phyloP scores from a whole-genome alignment of 495 filamentous ascomycete species.

The Penicillium lagena region DNA sequence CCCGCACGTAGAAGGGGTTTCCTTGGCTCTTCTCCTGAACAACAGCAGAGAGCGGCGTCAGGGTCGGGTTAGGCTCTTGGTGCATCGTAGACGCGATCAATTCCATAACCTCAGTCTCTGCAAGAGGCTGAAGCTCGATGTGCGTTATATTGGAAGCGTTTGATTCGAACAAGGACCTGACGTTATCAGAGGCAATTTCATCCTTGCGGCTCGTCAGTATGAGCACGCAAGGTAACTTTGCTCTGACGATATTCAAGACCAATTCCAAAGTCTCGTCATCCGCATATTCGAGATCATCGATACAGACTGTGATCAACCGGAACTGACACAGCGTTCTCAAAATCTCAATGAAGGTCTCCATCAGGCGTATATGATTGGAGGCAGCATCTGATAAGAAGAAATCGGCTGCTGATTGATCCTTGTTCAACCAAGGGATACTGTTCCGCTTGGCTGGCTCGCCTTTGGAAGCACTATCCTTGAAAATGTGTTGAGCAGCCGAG shows the following conservation, averaged over 20 bases:
- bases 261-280: constrained; percentile 81
- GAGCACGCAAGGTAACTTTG: constrained; percentile 70
- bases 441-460: constrained; percentile 29
- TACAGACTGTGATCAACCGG: constrained; percentile 73
- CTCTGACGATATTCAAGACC: constrained; percentile 63
- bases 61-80: constrained; percentile 26
- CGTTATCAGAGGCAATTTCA: constrained; percentile 30
- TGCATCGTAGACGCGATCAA: constrained; percentile 73
- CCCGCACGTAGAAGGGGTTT: constrained; percentile 82
- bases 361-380: constrained; percentile 68
- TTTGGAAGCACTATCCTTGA: constrained; percentile 20
- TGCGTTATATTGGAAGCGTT: constrained; percentile 50
- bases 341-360: constrained; percentile 82
- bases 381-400: constrained; percentile 64
- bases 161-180: constrained; percentile 37
- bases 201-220: constrained; percentile 50
- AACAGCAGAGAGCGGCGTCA: constrained; percentile 52
- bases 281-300: constrained; percentile 84
- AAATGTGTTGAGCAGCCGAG: constrained; percentile 21
- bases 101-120: constrained; percentile 65
- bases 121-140: constrained; percentile 60
- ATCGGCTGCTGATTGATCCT: constrained; percentile 55
- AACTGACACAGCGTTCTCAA: constrained; percentile 68
- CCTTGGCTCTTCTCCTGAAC: constrained; percentile 76
- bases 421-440: constrained; percentile 26